Evolutionary conservation across 2,329 filamentous ascomycete genomes (phyloP).

Genomic region (Sphaerulina musiva): DNA sequence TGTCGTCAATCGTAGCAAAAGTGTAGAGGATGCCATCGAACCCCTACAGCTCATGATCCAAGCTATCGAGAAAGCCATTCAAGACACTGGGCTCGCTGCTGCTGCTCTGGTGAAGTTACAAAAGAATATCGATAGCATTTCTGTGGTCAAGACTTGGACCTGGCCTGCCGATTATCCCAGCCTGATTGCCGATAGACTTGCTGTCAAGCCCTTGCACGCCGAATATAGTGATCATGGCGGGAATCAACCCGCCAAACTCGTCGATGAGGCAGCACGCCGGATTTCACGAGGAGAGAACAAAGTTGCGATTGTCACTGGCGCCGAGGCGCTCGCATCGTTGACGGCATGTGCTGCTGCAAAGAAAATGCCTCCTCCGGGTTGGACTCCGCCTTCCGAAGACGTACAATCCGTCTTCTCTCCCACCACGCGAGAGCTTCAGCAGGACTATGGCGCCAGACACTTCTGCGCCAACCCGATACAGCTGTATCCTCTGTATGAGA

Average conservation of each 20-base stretch:
- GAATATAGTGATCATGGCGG: slow-evolving; percentile 55
- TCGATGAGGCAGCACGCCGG: slow-evolving; percentile 57
- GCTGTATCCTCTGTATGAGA: slow-evolving; percentile 62
- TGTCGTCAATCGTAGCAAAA: slow-evolving; percentile 51
- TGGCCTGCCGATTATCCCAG: slow-evolving; percentile 58
- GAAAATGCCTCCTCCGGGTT: slow-evolving; percentile 54
- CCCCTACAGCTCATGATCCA: slow-evolving; percentile 54
- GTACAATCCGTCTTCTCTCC: slow-evolving; percentile 47
- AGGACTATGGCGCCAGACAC: slow-evolving; percentile 53
- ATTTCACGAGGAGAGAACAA: slow-evolving; percentile 50
- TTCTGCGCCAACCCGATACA: slow-evolving; percentile 58
- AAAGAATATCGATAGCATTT: slow-evolving; percentile 52
- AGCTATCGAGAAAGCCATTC: slow-evolving; percentile 48
- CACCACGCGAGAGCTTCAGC: slow-evolving; percentile 41
- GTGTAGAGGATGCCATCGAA: slow-evolving; percentile 50
- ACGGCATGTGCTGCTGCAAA: slow-evolving; percentile 47
- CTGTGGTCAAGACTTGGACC: slow-evolving; percentile 57
- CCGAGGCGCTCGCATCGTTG: slow-evolving; percentile 58
- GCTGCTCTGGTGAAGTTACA: slow-evolving; percentile 34
- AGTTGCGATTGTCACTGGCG: slow-evolving; percentile 56
- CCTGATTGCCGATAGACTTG: slow-evolving; percentile 47
- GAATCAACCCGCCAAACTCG: slow-evolving; percentile 54
- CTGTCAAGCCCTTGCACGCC: slow-evolving; percentile 43
- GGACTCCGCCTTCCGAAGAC: slow-evolving; percentile 47
- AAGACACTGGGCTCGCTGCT: slow-evolving; percentile 41